Conservation (phyloP, 345 rosid species). For the Heritiera fomes region DNA sequence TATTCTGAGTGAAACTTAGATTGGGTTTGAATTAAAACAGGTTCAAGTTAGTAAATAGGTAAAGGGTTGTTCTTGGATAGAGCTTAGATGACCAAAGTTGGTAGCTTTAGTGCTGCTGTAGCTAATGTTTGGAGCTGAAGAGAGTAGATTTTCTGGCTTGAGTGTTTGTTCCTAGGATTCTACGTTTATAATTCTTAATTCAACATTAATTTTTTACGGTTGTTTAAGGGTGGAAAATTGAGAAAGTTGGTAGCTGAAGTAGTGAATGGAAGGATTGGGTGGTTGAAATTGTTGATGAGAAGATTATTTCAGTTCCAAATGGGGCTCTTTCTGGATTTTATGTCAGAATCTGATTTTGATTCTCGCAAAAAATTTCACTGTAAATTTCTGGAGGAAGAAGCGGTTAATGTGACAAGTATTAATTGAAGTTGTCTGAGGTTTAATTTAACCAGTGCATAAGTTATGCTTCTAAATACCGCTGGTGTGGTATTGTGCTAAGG, state of each 20-base stretch:
- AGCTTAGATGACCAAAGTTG: background rate
- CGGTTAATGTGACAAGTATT: background rate
- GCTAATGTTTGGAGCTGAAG: background rate
- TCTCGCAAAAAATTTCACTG: background rate
- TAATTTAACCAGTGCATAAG: background rate
- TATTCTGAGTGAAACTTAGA: background rate
- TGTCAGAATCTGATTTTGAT: background rate
- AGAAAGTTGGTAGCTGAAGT: background rate
- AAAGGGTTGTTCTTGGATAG: conserved; percentile 1
- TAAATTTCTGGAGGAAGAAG: background rate
- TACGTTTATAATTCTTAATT: background rate
- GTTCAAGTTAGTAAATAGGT: background rate
- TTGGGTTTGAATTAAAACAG: conserved; percentile 3
- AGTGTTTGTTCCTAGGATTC: background rate
- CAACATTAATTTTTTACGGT: background rate
- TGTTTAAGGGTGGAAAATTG: background rate
- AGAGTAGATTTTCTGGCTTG: background rate
- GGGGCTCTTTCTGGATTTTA: background rate
- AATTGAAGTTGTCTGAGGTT: background rate
- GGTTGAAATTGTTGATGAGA: background rate
- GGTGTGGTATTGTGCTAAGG: background rate
- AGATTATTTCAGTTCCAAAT: background rate
- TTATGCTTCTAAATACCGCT: background rate
- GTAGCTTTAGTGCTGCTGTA: background rate
- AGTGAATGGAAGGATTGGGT: background rate